phyloP scores from a whole-genome alignment of 345 rosid species.

The Moricandia arvensis region DNA sequence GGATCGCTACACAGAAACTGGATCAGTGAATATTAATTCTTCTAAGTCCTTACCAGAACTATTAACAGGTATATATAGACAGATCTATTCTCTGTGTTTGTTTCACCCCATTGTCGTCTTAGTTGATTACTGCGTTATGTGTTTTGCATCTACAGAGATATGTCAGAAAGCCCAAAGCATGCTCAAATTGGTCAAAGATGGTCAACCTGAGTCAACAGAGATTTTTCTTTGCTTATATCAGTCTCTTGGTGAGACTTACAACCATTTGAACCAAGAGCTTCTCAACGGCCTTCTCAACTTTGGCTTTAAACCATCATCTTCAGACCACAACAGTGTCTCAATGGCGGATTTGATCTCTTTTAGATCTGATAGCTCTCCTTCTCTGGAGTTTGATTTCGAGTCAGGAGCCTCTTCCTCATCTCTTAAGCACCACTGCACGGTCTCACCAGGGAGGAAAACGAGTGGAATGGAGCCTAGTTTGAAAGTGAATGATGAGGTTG shows the following conservation, averaged over 20 bases:
- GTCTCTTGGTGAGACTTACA: slow-evolving; percentile 29
- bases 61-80: slow-evolving; percentile 46
- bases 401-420: slow-evolving; percentile 54
- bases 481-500: slow-evolving; percentile 42
- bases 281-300: slow-evolving; percentile 18
- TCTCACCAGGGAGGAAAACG: slow-evolving; percentile 5
- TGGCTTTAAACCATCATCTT: slow-evolving; percentile 29
- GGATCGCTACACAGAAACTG: slow-evolving; percentile 19
- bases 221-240: slow-evolving; percentile 28
- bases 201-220: neutral
- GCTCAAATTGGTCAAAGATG: slow-evolving; percentile 10
- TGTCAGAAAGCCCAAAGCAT: slow-evolving; percentile 13
- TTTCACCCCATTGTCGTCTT: neutral
- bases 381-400: slow-evolving; percentile 58
- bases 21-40: slow-evolving; percentile 18
- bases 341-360: slow-evolving; percentile 19
- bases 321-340: slow-evolving; percentile 34
- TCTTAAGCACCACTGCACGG: slow-evolving; percentile 26
- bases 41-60: slow-evolving; percentile 52
- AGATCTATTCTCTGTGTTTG: neutral
- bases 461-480: slow-evolving; percentile 18
- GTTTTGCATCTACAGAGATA: slow-evolving; percentile 17
- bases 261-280: slow-evolving; percentile 28
- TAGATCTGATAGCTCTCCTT: slow-evolving; percentile 43
- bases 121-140: neutral